Base-by-base conservation (phyloP, 2,329 filamentous ascomycete species). In the Thermothelomyces thermophilus region DNA sequence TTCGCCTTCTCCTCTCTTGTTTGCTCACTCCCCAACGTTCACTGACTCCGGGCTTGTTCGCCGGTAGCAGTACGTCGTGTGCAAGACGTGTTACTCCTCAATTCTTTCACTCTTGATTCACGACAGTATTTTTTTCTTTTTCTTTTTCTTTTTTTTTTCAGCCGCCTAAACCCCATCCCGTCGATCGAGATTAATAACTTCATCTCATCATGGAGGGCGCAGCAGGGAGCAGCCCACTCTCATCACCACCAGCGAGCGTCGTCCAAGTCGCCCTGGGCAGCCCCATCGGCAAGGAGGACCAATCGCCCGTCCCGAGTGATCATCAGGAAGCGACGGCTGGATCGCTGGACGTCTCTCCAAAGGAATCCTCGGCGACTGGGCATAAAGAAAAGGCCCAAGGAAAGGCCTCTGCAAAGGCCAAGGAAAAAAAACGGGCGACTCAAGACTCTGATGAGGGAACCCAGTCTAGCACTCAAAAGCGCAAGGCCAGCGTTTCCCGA, bases 201-300 rank as follows among this genome's bases (percentile, higher is more conserved):
- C n/a, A n/a, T 19, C 8, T 14, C 33, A 37, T 14, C 39, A 50
- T 49, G 41, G 34, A 37, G 31, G 31, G 36, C 8, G 36, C 30
- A 10, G 11, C 14, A 2, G 13, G 13, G 7, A 48, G 40, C 22
- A 51, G 50, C 14, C 48, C 50, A 5, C 46, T 52, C 22, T 57
- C 55, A 8, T 48, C 55, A 5, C 46, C 55, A 31, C 51, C 55
- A 1, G 40, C 26, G 31, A 55, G 48, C 28, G 41, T 51, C 20
- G 42, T 54, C 24, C 39, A 49, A 2, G 41, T 45, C 10, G 34
- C 9, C 4, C 35, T 26, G 33, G 13, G 22, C 24, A 45, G 22
- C 26, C 40, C 43, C 5, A 20, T 14, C 17, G 9, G n/a, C 3
- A 16, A 10, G 13, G 22, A 16, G 5, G 35, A 24, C 4, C 2